These are phyloP conservation scores for Hirsutella rhossiliensis DNA, from an alignment of 2,329 filamentous ascomycete genomes.

Conservation along the genomic window DNA sequence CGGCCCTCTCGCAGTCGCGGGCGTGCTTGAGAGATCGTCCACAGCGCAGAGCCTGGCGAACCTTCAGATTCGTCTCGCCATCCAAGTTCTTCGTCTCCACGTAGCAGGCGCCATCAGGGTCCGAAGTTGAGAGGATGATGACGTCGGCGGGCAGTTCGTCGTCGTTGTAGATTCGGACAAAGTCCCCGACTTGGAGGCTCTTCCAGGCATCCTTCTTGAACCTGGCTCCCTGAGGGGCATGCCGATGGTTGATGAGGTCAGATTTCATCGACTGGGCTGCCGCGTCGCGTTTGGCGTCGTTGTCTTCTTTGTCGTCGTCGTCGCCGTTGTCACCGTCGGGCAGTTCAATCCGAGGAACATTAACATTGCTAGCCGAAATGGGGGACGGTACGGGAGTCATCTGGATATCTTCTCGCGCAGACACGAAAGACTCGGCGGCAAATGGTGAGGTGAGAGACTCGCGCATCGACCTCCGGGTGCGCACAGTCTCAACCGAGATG, in stretches of 20 bases:
- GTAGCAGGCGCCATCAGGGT: conserved; percentile 88
- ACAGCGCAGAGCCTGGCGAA: conserved; percentile 80
- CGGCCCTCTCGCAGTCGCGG: conserved; percentile 77
- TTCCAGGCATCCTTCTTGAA: conserved; percentile 97
- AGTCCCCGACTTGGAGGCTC: conserved; percentile 87
- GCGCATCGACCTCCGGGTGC: conserved; percentile 20
- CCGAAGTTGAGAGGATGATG: conserved; percentile 84
- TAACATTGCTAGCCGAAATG: conserved; percentile 39
- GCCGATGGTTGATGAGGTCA: conserved; percentile 60
- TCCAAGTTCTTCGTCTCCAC: conserved; percentile 98
- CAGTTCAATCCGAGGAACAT: conserved; percentile 24
- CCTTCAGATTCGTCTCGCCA: conserved; percentile 94
- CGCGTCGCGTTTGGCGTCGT: conserved; percentile 20
- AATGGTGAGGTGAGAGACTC: conserved; percentile 37
- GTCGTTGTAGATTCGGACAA: conserved; percentile 90
- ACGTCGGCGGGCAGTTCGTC: conserved; percentile 92
- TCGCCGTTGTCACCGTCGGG: conserved; percentile 14
- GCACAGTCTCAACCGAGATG: conserved; percentile 37
- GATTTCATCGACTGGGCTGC: conserved; percentile 34
- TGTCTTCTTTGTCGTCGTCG: neutral
- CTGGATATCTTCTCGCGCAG: conserved; percentile 63
- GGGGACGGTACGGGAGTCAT: conserved; percentile 86
- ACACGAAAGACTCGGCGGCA: conserved; percentile 38
- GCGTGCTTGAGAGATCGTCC: conserved; percentile 76
- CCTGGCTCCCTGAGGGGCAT: conserved; percentile 55